These are phyloP conservation scores for Quercus lobata DNA, from an alignment of 331 rosid genomes.

Conservation along the genomic window DNA sequence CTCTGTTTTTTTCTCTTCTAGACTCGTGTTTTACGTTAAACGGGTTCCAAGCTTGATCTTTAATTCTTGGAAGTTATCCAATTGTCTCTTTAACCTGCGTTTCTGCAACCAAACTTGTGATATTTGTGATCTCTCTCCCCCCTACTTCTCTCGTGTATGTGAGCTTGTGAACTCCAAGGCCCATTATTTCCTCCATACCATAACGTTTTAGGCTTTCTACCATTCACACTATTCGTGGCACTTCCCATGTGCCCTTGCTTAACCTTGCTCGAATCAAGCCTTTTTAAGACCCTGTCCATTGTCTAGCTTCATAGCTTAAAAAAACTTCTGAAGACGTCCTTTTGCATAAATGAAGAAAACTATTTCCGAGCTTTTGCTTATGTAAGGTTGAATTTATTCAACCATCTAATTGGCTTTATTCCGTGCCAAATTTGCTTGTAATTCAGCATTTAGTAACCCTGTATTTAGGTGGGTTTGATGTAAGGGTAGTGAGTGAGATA, in stretches of 20 bases:
- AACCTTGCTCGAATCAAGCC: neutral
- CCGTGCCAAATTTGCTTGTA: too few species aligned
- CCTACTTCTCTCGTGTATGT: neutral
- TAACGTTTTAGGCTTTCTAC: neutral
- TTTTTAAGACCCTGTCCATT: neutral
- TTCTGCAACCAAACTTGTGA: neutral
- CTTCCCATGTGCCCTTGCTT: constrained; percentile 14
- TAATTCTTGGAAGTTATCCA: too few species aligned
- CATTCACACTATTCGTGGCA: neutral
- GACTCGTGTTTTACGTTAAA: neutral
- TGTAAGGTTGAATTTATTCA: too few species aligned
- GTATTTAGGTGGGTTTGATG: too few species aligned
- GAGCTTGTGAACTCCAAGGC: neutral
- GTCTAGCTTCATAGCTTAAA: neutral
- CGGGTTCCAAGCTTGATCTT: neutral
- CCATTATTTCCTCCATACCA: neutral
- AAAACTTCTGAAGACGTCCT: neutral
- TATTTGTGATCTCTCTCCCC: neutral
- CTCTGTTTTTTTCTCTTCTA: neutral
- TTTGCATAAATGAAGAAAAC: neutral
- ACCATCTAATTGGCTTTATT: too few species aligned
- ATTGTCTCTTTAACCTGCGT: too few species aligned
- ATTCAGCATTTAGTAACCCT: too few species aligned
- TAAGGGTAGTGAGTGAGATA: too few species aligned
- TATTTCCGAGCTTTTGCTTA: neutral